Percentiles rank a stretch among this genome's conserved stretches.
Evolutionary conservation across 257 asterid genomes (phyloP).

Genomic region (Oldenlandia corymbosa): DNA sequence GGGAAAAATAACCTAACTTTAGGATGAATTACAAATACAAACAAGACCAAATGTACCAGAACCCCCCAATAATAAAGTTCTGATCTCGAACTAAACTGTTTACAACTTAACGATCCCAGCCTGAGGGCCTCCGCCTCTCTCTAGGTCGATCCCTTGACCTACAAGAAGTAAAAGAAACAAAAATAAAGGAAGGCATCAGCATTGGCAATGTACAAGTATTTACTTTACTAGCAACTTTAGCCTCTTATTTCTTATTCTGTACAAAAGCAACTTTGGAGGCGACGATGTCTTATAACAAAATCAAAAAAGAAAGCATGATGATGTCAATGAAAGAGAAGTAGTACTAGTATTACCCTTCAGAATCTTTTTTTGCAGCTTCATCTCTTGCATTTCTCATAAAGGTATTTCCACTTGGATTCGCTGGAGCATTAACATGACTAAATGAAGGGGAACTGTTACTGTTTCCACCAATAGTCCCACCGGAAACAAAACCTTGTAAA

Average conservation of each 20-base stretch:
- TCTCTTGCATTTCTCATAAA: slow-evolving; percentile 31
- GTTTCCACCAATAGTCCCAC: slow-evolving; percentile 94
- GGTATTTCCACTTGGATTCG: slow-evolving; percentile 30
- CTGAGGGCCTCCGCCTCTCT: slow-evolving; percentile 91
- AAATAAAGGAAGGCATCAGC: neutral
- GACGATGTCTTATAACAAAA: neutral
- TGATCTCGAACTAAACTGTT: neutral
- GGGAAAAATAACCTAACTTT: neutral
- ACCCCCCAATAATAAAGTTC: neutral
- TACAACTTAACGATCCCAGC: slow-evolving; percentile 70
- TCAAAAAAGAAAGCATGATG: neutral
- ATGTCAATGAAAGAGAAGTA: neutral
- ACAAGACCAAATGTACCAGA: slow-evolving; percentile 1
- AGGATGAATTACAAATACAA: neutral
- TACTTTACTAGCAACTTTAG: neutral
- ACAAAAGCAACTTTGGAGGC: neutral
- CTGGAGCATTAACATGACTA: slow-evolving; percentile 34
- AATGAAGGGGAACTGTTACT: slow-evolving; percentile 33
- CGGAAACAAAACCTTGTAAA: slow-evolving; percentile 80
- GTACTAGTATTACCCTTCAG: slow-evolving; percentile 45
- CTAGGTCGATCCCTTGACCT: slow-evolving; percentile 57
- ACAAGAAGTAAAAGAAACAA: slow-evolving; percentile 6
- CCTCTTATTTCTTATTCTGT: neutral
- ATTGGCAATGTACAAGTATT: neutral
- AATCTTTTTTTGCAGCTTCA: slow-evolving; percentile 27